Evolutionary conservation across 495 filamentous ascomycete species (phyloP), one percentile per base, ranked within the genome.

Genomic region (Bacidia gigantensis): DNA sequence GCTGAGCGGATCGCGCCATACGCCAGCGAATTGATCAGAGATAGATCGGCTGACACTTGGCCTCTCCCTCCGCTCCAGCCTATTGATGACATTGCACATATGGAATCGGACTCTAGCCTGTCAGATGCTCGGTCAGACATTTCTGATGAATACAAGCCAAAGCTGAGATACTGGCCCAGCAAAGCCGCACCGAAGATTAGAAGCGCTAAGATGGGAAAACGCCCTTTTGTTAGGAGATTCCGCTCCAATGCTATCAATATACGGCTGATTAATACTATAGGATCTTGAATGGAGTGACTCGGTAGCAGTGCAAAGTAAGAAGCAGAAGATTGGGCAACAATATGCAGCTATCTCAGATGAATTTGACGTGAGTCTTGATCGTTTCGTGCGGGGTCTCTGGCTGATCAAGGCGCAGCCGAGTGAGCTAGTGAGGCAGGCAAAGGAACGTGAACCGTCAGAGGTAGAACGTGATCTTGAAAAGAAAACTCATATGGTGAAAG

Each of bases 1-100:
- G 74, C 67, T 14, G 67, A 72, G 23, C 67, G 73, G 24, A 66
- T 77, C 18, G 51, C 71, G 9, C 51, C 58, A 11, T 67, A 50
- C 25, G 65, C 71, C 11, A 46, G 67, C 2, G 18, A 23, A 3
- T 18, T 14, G 18, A 12, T 17, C 3, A 12, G n/a, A 3, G 22
- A 38, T 14, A 38, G 3, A 29, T 11, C 47, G n/a, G 47, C 32
- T 3, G 20, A 25, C 11, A 52, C 55, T 11, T 77, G 74, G 74
- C 57, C 67, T 24, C 49, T 79, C 5, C 65, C 73, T 18, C 45
- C 51, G 2, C 65, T 79, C 17, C 67, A 68, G 47, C 65, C 69
- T 25, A 59, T 77, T 38, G 58, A 60, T 35, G 50, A 50, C 3
- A 17, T 58, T 7, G 43, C 42, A 10, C 2, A 49, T 23, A 56